A percentile compares a stretch with the other conserved stretches of the same genome.
Evolutionary conservation across 2,329 filamentous ascomycete genomes (phyloP).

Genomic region (Pyrenochaeta sp.): DNA sequence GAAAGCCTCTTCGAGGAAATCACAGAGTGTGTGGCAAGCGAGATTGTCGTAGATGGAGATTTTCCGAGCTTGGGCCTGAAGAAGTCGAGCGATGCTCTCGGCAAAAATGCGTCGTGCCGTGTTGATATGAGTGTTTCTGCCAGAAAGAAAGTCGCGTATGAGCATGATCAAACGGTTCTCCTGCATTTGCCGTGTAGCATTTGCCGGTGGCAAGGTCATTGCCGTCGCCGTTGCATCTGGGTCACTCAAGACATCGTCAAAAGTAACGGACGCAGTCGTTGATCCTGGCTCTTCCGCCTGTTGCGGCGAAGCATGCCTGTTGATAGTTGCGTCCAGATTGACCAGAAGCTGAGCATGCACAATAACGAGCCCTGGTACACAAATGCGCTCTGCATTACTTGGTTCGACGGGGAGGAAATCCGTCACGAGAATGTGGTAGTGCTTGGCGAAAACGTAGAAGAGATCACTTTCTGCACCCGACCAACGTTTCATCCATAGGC

Average conservation of each 20-base stretch:
- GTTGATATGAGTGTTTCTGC: slow-evolving; percentile 61
- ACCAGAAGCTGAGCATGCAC: slow-evolving; percentile 83
- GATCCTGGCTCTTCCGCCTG: slow-evolving; percentile 38
- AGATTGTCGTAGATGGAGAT: slow-evolving; percentile 83
- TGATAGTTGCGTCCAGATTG: slow-evolving; percentile 82
- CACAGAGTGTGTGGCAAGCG: slow-evolving; percentile 88
- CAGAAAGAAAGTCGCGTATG: slow-evolving; percentile 79
- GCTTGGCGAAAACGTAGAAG: slow-evolving; percentile 90
- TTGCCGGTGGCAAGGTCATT: slow-evolving; percentile 69
- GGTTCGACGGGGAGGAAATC: slow-evolving; percentile 62
- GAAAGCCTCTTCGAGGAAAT: slow-evolving; percentile 85
- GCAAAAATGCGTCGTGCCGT: slow-evolving; percentile 74
- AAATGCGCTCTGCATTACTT: slow-evolving; percentile 63
- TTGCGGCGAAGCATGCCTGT: slow-evolving; percentile 66
- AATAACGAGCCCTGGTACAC: slow-evolving; percentile 78
- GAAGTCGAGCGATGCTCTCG: slow-evolving; percentile 73
- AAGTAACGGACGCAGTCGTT: slow-evolving; percentile 63
- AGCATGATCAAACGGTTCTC: slow-evolving; percentile 86
- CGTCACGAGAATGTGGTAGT: slow-evolving; percentile 80
- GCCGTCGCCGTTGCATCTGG: slow-evolving; percentile 73
- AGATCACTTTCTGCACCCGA: slow-evolving; percentile 86
- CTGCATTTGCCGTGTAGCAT: slow-evolving; percentile 81
- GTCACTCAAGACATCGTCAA: slow-evolving; percentile 68
- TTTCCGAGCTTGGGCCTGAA: slow-evolving; percentile 76
- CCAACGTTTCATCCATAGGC: slow-evolving; percentile 86